Evolutionary conservation across 331 rosid species (phyloP), one percentile per base, ranked within the genome.

Genomic region (Saraca asoca): DNA sequence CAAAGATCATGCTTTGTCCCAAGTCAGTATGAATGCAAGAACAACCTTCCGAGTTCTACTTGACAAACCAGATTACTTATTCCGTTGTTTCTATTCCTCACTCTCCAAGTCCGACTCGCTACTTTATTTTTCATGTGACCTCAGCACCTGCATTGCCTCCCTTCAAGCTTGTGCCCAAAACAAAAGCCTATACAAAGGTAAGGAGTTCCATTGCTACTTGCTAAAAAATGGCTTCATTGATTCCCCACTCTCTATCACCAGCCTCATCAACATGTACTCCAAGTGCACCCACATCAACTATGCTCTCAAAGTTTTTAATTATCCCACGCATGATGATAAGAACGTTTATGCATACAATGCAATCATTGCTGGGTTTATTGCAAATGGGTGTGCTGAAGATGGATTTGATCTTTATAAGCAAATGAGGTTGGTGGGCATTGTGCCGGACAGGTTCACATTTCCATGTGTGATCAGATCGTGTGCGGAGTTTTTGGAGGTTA

Each of bases 231-330:
- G 84, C 7, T 82, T 81, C 71, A 80, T 79, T 64, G 34, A 42
- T 38, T 87, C 85, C 48, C 88, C 94, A 2, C 74, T 57, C 2
- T 78, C 87, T 51, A 24, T 86, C 68, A 92, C 96, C 5, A 87
- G 93, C 79, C 86, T 89, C 38, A 84, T 92, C 74, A 89, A 81
- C 78, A 85, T 87, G 95, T 92, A 89, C 77, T 80, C 96, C 73
- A 91, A 91, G 75, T 88, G 95, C 68, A 46, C 49, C 63, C 79
- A 48, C 31, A 75, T 85, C 72, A 41, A 68, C 17, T 62, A 82
- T 8, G 89, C 96, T 8, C 16, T 87, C 70, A 71, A 45, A 39
- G 83, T 85, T 43, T 89, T 89, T 69, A 52, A 78, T 66, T 68
- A 44, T 66, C 77, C 79, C 0, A 63, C 71, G 33, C 42, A 33